Conservation (phyloP, 352 stramenopile genomes). For the Pythium oligandrum region DNA sequence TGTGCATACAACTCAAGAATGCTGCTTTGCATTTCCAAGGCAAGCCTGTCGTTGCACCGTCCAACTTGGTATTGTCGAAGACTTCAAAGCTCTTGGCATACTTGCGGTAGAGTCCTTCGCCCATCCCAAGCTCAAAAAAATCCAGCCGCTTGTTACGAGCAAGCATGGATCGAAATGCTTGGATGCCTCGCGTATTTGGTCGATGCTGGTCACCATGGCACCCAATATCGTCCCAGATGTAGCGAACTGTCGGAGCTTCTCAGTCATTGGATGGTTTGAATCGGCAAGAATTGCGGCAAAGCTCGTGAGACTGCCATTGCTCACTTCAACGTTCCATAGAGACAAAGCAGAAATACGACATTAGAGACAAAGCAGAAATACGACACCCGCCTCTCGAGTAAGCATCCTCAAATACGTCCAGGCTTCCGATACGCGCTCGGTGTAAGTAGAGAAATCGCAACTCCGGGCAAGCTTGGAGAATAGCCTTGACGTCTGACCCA, state of each 20-base stretch:
- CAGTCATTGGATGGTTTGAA: background rate
- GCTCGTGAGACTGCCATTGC: constrained; percentile 4
- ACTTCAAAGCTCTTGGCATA: constrained; percentile 3
- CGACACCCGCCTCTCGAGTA: background rate
- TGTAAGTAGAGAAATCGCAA: constrained; percentile 6
- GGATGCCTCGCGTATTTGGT: constrained; percentile 3
- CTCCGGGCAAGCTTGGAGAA: constrained; percentile 5
- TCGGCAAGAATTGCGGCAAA: constrained; percentile 6
- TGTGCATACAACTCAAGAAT: constrained; percentile 8
- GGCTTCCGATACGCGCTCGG: constrained; percentile 2
- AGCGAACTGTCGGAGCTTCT: constrained; percentile 8
- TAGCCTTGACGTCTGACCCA: background rate
- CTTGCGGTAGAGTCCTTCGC: background rate
- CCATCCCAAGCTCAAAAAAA: constrained; percentile 15
- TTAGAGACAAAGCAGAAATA: background rate
- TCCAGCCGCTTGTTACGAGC: constrained; percentile 2
- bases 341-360: background rate
- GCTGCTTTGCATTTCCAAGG: background rate
- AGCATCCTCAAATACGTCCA: constrained; percentile 6
- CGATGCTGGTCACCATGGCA: background rate
- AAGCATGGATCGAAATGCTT: constrained; percentile 10
- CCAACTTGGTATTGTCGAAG: background rate
- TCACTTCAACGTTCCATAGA: constrained; percentile 11
- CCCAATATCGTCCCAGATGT: constrained; percentile 6
- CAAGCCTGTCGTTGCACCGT: constrained; percentile 1